Conservation (phyloP, 73 alveolate genomes). For the Tetrahymena thermophila region DNA sequence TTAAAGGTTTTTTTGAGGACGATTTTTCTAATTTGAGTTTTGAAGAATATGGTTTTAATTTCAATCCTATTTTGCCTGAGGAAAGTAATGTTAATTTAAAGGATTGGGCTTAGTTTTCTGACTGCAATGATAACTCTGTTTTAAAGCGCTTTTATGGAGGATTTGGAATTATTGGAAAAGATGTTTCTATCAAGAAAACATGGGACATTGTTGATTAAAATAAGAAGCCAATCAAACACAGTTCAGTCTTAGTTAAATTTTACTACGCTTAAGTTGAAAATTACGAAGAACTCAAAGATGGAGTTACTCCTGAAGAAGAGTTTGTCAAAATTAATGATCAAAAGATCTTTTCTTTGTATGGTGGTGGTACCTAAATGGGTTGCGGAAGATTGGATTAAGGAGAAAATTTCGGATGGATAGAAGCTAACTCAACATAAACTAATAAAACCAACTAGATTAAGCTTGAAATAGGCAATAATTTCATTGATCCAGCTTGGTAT, state of each 20-base stretch:
- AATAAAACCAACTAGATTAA: not conserved
- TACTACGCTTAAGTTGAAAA: not conserved
- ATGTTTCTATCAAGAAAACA: not conserved
- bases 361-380: not conserved
- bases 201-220: not conserved
- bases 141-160: not conserved
- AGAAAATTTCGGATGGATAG: not conserved
- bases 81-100: not conserved
- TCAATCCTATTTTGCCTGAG: not conserved
- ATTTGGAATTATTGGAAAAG: not conserved
- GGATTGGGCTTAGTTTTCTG: not conserved
- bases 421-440: not conserved
- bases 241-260: not conserved
- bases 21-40: not conserved
- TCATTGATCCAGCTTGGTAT: not conserved
- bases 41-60: not conserved
- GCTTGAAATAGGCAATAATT: not conserved
- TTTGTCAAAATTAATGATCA: not conserved
- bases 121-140: not conserved
- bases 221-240: not conserved
- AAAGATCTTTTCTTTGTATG: not conserved
- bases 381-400: not conserved
- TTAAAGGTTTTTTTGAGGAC: not conserved
- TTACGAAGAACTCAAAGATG: not conserved
- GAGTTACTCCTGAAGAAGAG: not conserved